A percentile compares a stretch with the other conserved stretches of the same genome.
Conservation (phyloP, 805 yeast species). For the Blastobotrys parvus region DNA sequence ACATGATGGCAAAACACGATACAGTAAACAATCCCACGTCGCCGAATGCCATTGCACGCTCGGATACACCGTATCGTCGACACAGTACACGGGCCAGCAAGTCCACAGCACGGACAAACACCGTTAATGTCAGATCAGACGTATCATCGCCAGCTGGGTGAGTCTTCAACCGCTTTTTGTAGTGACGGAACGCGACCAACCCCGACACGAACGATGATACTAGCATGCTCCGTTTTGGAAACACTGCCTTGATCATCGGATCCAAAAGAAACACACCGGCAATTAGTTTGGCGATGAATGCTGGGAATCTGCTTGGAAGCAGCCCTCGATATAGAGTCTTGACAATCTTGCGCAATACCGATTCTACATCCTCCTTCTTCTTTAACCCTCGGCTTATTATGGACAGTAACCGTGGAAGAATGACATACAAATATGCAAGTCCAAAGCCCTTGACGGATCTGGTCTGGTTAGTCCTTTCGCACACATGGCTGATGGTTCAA, state of each 20-base stretch:
- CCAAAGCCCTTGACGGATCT: conserved; percentile 3
- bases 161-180: conserved; percentile 6
- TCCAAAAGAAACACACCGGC: conserved; percentile 8
- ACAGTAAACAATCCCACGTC: conserved; percentile 15
- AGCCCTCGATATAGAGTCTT: conserved; percentile 9
- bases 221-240: background rate
- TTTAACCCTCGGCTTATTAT: background rate
- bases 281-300: conserved; percentile 14
- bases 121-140: conserved; percentile 12
- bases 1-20: conserved; percentile 23
- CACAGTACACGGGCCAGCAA: conserved; percentile 7
- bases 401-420: conserved; percentile 8
- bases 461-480: no score
- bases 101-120: conserved; percentile 15
- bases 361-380: background rate
- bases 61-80: background rate
- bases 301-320: conserved; percentile 13
- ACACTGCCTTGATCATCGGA: background rate
- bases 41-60: background rate
- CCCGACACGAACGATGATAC: conserved; percentile 11
- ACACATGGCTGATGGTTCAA: no score
- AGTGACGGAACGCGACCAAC: conserved; percentile 4
- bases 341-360: conserved; percentile 4
- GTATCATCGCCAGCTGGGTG: conserved; percentile 11
- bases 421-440: conserved; percentile 14